Evolutionary conservation across 495 filamentous ascomycete genomes (phyloP), one percentile per base, ranked within the genome.

Genomic region (Aspergillus leporis): DNA sequence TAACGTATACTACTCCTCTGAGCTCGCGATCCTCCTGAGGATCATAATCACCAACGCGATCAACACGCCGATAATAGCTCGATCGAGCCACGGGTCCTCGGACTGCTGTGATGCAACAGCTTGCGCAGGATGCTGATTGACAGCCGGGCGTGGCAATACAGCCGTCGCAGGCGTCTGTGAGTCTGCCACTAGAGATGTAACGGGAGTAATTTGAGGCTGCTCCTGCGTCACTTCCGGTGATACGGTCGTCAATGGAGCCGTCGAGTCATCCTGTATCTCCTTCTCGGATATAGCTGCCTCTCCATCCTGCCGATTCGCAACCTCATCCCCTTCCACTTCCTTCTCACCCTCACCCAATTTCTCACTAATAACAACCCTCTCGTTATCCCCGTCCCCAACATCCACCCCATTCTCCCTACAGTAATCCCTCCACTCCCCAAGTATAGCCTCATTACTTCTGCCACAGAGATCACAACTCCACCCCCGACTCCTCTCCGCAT

Each of bases 401-500:
- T 73, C 74, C 13, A 75, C 73, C 46, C 81, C 82, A 59, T 73
- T 70, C 71, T 85, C 82, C 61, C 67, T 64, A 62, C 80, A 85
- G 43, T 68, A 70, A 59, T 77, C 84, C 72, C 86, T 85, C 65
- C 85, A 81, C 76, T 87, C 88, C 53, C 62, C 67, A 61, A 97
- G 80, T 22, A 92, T 85, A 64, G 90, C 89, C 54, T 73, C 80
- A 70, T 97, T 96, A 12, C 70, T 83, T 71, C 73, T 80, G 21
- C 78, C 82, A 66, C 92, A 95, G 14, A 73, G 80, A 0, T 74
- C 69, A 76, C 90, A 95, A 58, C 72, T 77, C 85, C 82, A 97
- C 12, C 34, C 70, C 14, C 66, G 59, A 60, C 84, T 89, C 68
- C 84, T 80, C 32, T 61, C 73, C 14, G 93, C 93, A 65, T 90